These are phyloP conservation scores for Lentinus tigrinus DNA, from an alignment of 768 basidiomycete species.

Conservation along the genomic window DNA sequence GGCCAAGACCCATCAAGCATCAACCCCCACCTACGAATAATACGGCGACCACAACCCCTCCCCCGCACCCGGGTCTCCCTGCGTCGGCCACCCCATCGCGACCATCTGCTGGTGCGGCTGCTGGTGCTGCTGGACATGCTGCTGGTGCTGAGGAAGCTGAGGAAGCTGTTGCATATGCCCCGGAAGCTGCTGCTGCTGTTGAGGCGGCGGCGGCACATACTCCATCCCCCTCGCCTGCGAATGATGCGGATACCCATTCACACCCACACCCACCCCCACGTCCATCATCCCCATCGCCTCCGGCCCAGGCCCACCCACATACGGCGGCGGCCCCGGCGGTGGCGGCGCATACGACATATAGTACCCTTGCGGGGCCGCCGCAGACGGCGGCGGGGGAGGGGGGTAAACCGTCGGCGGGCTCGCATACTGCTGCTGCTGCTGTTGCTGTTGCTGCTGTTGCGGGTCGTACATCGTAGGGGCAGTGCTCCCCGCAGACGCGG, in stretches of 20 bases:
- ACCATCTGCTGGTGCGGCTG: background rate
- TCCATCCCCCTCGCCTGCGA: background rate
- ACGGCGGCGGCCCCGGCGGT: no score
- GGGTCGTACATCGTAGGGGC: constrained; percentile 19
- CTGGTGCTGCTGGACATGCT: constrained; percentile 1
- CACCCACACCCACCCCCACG: background rate
- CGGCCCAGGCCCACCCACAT: constrained; percentile 2
- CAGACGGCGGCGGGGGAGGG: background rate
- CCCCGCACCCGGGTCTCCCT: background rate
- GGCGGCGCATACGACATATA: constrained; percentile 17
- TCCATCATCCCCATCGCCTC: constrained; percentile 15
- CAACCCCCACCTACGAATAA: no score
- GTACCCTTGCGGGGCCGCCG: constrained; percentile 4
- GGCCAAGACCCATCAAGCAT: no score
- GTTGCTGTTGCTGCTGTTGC: background rate
- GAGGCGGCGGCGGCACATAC: background rate
- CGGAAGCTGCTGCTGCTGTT: constrained; percentile 9
- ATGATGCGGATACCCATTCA: background rate
- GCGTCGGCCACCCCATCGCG: background rate
- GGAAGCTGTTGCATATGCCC: constrained; percentile 3
- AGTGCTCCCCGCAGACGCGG: constrained; percentile 7
- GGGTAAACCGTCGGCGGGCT: constrained; percentile 10
- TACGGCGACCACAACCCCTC: no score
- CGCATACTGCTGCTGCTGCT: constrained; percentile 10
- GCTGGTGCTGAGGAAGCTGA: background rate